These are phyloP conservation scores for Coniochaeta sp. DNA, from an alignment of 2,329 filamentous ascomycete species.

Conservation along the genomic window DNA sequence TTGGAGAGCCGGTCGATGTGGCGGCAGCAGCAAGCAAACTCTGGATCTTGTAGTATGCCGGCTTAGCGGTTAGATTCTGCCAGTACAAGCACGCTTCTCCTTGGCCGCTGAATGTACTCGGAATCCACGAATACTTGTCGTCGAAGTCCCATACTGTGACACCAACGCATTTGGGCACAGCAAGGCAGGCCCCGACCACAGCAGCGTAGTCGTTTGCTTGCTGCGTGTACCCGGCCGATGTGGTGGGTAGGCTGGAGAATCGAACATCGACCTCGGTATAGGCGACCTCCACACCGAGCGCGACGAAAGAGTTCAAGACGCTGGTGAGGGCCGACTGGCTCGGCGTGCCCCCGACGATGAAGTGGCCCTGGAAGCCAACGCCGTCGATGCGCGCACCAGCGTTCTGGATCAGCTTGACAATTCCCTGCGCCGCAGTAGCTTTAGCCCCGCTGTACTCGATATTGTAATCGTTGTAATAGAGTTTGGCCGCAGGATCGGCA, in stretches of 20 bases:
- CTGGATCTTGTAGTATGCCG: slow-evolving; percentile 28
- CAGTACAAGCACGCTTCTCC: slow-evolving; percentile 31
- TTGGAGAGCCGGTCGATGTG: slow-evolving; percentile 3
- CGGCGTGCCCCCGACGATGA: slow-evolving; percentile 47
- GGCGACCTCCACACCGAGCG: slow-evolving; percentile 47
- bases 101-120: slow-evolving; percentile 24
- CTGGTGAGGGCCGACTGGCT: slow-evolving; percentile 32
- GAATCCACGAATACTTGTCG: slow-evolving; percentile 34
- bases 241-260: slow-evolving; percentile 29
- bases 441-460: slow-evolving; percentile 46
- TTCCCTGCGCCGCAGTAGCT: slow-evolving; percentile 32
- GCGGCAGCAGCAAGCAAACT: slow-evolving; percentile 23
- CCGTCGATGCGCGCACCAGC: slow-evolving; percentile 53
- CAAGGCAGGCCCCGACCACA: slow-evolving; percentile 27
- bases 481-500: slow-evolving; percentile 47
- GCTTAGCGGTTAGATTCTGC: slow-evolving; percentile 27
- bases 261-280: slow-evolving; percentile 57
- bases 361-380: slow-evolving; percentile 55
- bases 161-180: slow-evolving; percentile 28
- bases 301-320: slow-evolving; percentile 41
- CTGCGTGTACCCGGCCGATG: slow-evolving; percentile 27
- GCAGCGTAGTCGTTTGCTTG: slow-evolving; percentile 39
- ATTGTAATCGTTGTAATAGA: slow-evolving; percentile 54
- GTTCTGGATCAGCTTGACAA: slow-evolving; percentile 36
- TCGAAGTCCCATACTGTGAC: slow-evolving; percentile 35